Evolutionary conservation across 106 monocot genomes (phyloP), one percentile per base, ranked within the genome.

Genomic region (Ottelia alismoides): DNA sequence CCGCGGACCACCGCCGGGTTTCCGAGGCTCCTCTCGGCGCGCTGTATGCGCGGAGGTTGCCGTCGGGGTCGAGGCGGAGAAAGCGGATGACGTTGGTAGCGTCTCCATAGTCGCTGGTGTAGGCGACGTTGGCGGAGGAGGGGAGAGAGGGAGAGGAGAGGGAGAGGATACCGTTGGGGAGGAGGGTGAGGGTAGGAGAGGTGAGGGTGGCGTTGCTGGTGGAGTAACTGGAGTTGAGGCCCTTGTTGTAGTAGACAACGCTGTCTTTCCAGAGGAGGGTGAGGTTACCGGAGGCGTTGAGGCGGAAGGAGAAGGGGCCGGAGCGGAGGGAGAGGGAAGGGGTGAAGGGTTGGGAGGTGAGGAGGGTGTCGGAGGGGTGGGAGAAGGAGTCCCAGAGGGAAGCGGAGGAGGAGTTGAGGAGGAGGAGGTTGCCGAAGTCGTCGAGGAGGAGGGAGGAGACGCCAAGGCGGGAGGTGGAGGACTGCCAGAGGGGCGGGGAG

Each of bases 61-160:
- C 93, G 55, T 94, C 93, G 3, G 40, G 7, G 56, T 94, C 93
- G 22, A 94, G 49, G 16, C 80, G 53, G 7, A 94, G 1, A 45
- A 75, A 94, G 22, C 93, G 52, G 21, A 87, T 1, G 51, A 74
- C 51, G 54, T 55, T 54, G 2, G 49, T 55, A 47, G 11, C 69
- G 55, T 88, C 88, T 27, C 84, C 93, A 31, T 76, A 94, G 27
- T 94, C 67, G 54, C 84, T 88, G 60, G 81, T 88, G 62, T 88
- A 94, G 2, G 81, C 88, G 3, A 88, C 53, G 24, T 65, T 55
- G 0, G 65, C 64, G 14, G 72, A 7, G 6, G 56, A 45, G 11
- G 67, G 27, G 16, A 80, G 63, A 3, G 72, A 29, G 16, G 19
- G 9, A 28, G 79, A 79, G 17, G 44, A 43, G 11, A 94, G 61